A percentile compares a stretch with the other conserved stretches of the same genome.
Conservation (phyloP, 2,329 filamentous ascomycete species). For the Fusarium brevicatenulatum region DNA sequence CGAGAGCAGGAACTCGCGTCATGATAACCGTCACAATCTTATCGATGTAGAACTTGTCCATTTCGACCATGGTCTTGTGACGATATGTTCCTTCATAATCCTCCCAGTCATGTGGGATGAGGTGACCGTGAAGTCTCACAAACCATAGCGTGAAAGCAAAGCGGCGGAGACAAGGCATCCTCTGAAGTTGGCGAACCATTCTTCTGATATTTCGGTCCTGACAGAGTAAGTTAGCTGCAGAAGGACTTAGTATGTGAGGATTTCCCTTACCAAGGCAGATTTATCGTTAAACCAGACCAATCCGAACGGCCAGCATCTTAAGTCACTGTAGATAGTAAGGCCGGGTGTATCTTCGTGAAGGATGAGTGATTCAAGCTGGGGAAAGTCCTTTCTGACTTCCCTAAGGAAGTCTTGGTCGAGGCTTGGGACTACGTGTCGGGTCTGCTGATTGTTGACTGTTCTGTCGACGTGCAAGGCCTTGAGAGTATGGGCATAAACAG, state of each 20-base stretch:
- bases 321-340: not conserved
- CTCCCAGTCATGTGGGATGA: not conserved
- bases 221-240: not conserved
- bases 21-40: not conserved
- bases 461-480: not conserved
- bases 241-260: too few relatives aligned
- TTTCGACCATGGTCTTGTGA: too few relatives aligned
- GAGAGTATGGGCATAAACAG: not conserved
- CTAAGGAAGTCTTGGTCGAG: not conserved
- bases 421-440: too few relatives aligned
- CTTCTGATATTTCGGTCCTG: not conserved
- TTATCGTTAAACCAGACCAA: not conserved
- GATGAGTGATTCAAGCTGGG: not conserved
- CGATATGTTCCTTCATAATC: not conserved
- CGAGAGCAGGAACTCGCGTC: not conserved
- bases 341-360: not conserved
- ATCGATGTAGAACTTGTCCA: not conserved
- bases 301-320: not conserved
- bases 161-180: not conserved
- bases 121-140: not conserved
- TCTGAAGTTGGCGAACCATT: fast-evolving
- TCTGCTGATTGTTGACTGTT: fast-evolving
- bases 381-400: not conserved
- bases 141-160: not conserved
- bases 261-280: not conserved